These are phyloP conservation scores for Pseudonectria foliicola DNA, from an alignment of 2,329 filamentous ascomycete genomes.

Conservation along the genomic window DNA sequence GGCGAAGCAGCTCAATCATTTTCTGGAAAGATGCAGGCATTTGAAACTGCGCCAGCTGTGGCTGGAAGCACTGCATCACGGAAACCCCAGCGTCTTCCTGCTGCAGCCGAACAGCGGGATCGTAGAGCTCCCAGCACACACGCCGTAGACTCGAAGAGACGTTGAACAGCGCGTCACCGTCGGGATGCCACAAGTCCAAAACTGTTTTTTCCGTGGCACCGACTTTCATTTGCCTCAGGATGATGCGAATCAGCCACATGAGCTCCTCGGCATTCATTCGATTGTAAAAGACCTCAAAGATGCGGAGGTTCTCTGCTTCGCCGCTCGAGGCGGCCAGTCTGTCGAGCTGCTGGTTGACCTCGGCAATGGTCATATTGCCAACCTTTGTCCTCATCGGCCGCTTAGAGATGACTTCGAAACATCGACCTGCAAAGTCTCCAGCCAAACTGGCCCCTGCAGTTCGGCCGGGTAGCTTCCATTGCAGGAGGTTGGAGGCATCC, in stretches of 20 bases:
- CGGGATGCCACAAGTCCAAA: conserved; percentile 73
- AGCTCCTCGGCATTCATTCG: conserved; percentile 91
- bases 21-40: conserved; percentile 69
- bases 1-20: conserved; percentile 63
- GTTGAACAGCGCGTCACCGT: conserved; percentile 73
- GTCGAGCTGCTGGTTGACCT: conserved; percentile 84
- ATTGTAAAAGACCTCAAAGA: conserved; percentile 78
- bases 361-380: conserved; percentile 76
- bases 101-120: conserved; percentile 65
- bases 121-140: conserved; percentile 89
- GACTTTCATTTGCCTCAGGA: conserved; percentile 69
- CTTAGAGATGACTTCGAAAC: conserved; percentile 79
- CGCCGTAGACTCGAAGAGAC: conserved; percentile 84
- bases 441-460: conserved; percentile 57
- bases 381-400: conserved; percentile 66
- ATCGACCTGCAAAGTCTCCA: conserved; percentile 87
- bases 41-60: conserved; percentile 89
- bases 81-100: conserved; percentile 67
- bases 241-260: conserved; percentile 90
- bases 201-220: conserved; percentile 84
- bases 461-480: conserved; percentile 86
- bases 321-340: conserved; percentile 65
- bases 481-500: conserved; percentile 75
- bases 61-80: conserved; percentile 94
- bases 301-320: conserved; percentile 75